Evolutionary conservation across 2,329 filamentous ascomycete genomes (phyloP), one percentile per base, ranked within the genome.

Genomic region (Apiospora marii): DNA sequence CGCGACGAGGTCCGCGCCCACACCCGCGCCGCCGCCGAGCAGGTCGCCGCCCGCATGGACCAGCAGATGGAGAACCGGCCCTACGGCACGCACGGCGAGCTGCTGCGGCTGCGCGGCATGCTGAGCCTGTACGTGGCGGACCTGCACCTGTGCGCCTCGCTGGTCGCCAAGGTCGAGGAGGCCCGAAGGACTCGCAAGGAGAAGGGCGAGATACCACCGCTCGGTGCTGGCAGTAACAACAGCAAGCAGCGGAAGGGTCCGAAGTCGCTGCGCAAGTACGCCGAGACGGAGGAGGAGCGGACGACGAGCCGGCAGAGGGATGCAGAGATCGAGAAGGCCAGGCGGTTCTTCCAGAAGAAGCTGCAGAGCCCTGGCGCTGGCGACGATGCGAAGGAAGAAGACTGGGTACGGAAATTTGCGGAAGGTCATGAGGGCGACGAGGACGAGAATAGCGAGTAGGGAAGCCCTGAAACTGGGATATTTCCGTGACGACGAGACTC

Each of bases 91-190:
- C 91, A 91, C 76, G 81, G 85, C 5, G 89, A 91, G 73, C 83
- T 98, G 73, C 84, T 95, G 67, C 86, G 92, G 68, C 83, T 97
- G 34, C 87, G 94, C 70, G 94, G 89, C 12, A 94, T 94, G 88
- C 83, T 95, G 7, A 89, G 90, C 0, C 84, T 96, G 22, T 97
- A 94, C 86, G 85, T 94, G 22, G 92, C 88, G 8, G 94, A 97
- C 80, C 82, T 98, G 49, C 80, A 83, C 37, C 77, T 91, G 30
- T 85, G 86, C 0, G 76, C 80, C 51, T 76, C 79, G n/a, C 77
- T 83, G 13, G 37, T 76, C 30, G 74, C 71, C 24, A 69, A 41
- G 69, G 71, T 68, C 41, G 43, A 51, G n/a, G 79, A 8, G 43
- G 24, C 22, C 46, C 22, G 44, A 1, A 30, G 27, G 7, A 19